These are phyloP conservation scores for Dujonia santamariae DNA, from an alignment of 1,139 yeast species.

Conservation along the genomic window DNA sequence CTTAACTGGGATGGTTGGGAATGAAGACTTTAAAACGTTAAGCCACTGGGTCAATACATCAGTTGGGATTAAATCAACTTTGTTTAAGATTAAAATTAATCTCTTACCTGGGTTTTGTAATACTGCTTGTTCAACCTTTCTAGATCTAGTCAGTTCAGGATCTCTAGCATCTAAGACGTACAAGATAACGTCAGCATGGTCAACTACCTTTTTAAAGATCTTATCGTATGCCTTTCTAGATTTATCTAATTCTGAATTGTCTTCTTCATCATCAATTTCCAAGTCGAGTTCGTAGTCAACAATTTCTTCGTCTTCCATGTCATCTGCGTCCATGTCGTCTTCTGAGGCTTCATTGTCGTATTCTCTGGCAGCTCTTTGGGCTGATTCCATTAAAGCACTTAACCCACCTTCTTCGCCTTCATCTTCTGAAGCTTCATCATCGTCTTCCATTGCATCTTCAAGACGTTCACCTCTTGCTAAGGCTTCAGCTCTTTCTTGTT, in stretches of 20 bases:
- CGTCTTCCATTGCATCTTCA: conserved; percentile 28
- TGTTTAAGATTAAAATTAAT: conserved; percentile 79
- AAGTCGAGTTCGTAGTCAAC: conserved; percentile 51
- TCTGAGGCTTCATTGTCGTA: conserved; percentile 54
- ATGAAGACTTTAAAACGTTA: conserved; percentile 69
- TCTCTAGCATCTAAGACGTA: conserved; percentile 97
- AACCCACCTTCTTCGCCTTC: conserved; percentile 55
- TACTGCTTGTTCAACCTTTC: conserved; percentile 87
- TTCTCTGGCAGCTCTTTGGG: conserved; percentile 77
- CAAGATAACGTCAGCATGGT: conserved; percentile 82
- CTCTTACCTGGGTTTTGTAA: conserved; percentile 76
- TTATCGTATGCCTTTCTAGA: conserved; percentile 93
- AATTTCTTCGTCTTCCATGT: conserved; percentile 42
- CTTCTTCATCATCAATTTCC: conserved; percentile 42
- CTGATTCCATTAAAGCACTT: conserved; percentile 85
- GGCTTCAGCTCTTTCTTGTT: conserved; percentile 47
- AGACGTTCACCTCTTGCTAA: conserved; percentile 40
- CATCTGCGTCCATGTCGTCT: conserved; percentile 36
- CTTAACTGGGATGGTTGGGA: conserved; percentile 89
- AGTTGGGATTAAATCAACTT: conserved; percentile 89
- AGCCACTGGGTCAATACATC: conserved; percentile 84
- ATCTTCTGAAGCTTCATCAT: conserved; percentile 41
- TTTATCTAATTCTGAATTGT: conserved; percentile 50
- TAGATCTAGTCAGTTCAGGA: conserved; percentile 93
- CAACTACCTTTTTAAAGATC: conserved; percentile 78